Conservation (phyloP, 352 stramenopile species). For the Phytopythium chamaehyphon region DNA sequence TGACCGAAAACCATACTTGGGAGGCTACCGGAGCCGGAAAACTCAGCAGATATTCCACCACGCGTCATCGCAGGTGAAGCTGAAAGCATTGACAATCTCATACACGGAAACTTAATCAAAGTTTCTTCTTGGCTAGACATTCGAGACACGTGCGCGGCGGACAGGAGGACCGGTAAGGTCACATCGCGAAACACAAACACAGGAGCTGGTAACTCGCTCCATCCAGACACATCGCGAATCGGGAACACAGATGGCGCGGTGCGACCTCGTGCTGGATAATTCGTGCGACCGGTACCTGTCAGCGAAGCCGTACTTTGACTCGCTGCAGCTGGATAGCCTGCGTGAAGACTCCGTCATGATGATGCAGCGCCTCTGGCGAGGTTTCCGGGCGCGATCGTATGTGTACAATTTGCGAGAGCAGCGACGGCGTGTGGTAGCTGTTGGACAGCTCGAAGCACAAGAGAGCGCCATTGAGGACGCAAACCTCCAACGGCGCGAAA, state of each 20-base stretch:
- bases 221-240: conserved; percentile 87
- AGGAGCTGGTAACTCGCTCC: conserved; percentile 64
- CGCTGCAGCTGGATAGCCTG: conserved; percentile 80
- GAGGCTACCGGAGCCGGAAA: conserved; percentile 86
- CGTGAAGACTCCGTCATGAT: conserved; percentile 70
- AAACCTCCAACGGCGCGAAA: conserved; percentile 58
- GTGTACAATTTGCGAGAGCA: conserved; percentile 45
- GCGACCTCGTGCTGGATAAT: conserved; percentile 69
- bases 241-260: conserved; percentile 87
- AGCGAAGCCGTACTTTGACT: conserved; percentile 87
- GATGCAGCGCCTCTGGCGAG: conserved; percentile 88
- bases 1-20: conserved; percentile 82
- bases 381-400: conserved; percentile 58
- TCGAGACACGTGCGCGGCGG: conserved; percentile 42
- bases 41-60: conserved; percentile 90
- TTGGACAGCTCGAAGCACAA: conserved; percentile 38
- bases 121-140: conserved; percentile 22
- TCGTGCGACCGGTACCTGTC: conserved; percentile 54
- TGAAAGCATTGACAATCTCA: neutral
- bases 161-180: conserved; percentile 30
- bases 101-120: neutral
- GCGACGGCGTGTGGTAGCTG: conserved; percentile 18
- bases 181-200: conserved; percentile 89
- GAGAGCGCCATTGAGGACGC: conserved; percentile 46
- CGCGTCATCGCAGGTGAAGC: conserved; percentile 69